phyloP scores from a whole-genome alignment of 805 yeast species.

The Candida ovalis region DNA sequence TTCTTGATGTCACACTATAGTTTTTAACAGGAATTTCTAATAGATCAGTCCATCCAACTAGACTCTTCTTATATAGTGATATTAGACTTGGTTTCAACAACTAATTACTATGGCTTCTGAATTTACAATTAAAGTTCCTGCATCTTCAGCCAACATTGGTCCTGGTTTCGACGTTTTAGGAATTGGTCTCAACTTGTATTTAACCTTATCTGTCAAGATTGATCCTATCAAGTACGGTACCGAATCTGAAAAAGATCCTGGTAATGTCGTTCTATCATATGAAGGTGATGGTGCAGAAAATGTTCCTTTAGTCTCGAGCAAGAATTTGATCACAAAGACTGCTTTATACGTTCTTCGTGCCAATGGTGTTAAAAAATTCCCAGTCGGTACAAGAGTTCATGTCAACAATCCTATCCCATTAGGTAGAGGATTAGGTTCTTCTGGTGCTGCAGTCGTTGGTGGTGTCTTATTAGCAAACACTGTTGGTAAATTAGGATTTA shows the following conservation, averaged over 20 bases:
- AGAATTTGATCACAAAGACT: slow-evolving; percentile 85
- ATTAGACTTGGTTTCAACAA: neutral
- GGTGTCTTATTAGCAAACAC: slow-evolving; percentile 90
- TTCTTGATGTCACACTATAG: neutral
- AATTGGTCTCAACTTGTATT: slow-evolving; percentile 72
- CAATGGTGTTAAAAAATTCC: slow-evolving; percentile 71
- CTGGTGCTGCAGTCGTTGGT: slow-evolving; percentile 98
- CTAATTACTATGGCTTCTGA: slow-evolving; percentile 37
- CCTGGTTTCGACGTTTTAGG: slow-evolving; percentile 98
- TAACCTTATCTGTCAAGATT: slow-evolving; percentile 65
- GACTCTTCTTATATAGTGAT: neutral
- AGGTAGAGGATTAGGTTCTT: slow-evolving; percentile 95
- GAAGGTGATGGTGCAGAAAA: slow-evolving; percentile 71
- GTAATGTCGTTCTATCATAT: slow-evolving; percentile 67
- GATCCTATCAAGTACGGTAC: slow-evolving; percentile 43
- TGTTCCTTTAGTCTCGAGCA: slow-evolving; percentile 75
- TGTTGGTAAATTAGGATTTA: slow-evolving; percentile 66
- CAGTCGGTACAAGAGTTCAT: slow-evolving; percentile 74
- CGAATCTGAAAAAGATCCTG: slow-evolving; percentile 52
- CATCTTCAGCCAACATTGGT: slow-evolving; percentile 96
- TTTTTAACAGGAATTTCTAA: neutral
- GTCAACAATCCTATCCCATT: slow-evolving; percentile 91
- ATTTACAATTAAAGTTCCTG: slow-evolving; percentile 77
- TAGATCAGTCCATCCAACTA: neutral
- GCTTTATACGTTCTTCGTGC: slow-evolving; percentile 90